Conservation (phyloP, 2,329 filamentous ascomycete species). For the Fusarium subtropicale region DNA sequence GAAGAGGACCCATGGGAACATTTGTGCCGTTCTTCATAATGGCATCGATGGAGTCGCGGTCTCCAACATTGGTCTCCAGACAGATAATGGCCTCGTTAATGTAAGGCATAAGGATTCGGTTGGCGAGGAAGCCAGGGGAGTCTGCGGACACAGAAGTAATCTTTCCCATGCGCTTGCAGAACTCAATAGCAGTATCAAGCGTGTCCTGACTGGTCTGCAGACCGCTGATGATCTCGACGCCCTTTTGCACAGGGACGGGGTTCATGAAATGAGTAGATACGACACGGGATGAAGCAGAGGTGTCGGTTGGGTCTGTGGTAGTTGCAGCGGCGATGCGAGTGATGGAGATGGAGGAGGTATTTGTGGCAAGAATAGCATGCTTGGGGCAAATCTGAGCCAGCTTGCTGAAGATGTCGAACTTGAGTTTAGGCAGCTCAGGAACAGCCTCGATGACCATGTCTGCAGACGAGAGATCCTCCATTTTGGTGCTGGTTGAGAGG, state of each 20-base stretch:
- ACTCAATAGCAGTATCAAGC: conserved; percentile 82
- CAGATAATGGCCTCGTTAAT: conserved; percentile 99
- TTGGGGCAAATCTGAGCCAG: conserved; percentile 84
- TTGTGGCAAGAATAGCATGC: conserved; percentile 93
- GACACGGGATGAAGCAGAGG: conserved; percentile 85
- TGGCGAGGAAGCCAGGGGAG: conserved; percentile 93
- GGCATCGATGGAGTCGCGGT: conserved; percentile 89
- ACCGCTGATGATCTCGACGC: conserved; percentile 96
- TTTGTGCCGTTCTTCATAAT: conserved; percentile 99
- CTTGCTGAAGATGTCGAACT: conserved; percentile 86
- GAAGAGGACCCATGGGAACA: conserved; percentile 96
- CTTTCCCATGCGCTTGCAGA: conserved; percentile 95
- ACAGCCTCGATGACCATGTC: conserved; percentile 99
- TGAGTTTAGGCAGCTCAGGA: conserved; percentile 89
- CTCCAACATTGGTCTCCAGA: conserved; percentile 90
- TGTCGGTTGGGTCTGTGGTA: conserved; percentile 80
- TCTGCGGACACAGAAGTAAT: conserved; percentile 88
- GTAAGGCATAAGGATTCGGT: conserved; percentile 98
- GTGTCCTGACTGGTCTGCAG: conserved; percentile 90
- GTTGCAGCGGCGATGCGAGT: conserved; percentile 94
- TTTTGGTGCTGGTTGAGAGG: conserved; percentile 75
- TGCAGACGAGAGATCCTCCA: conserved; percentile 82
- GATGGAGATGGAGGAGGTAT: conserved; percentile 98
- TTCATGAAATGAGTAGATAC: conserved; percentile 99
- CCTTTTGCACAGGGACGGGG: conserved; percentile 95